phyloP scores from a whole-genome alignment of 2,329 filamentous ascomycete genomes.

The Septoria petroselini region DNA sequence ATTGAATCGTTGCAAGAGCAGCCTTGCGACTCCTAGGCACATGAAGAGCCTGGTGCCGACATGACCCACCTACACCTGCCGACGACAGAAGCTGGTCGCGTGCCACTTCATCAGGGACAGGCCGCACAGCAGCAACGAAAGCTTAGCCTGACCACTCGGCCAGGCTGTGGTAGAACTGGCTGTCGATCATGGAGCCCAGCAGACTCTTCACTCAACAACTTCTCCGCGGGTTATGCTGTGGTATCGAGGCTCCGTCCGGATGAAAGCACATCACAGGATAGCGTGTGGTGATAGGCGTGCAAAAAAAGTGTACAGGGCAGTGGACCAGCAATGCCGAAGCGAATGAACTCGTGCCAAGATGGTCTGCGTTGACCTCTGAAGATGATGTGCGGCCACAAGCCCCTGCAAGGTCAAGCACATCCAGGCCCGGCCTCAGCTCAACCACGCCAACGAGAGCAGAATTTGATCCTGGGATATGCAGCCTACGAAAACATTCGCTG shows the following conservation, averaged over 20 bases:
- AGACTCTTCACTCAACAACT: background rate
- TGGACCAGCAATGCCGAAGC: too few relatives aligned
- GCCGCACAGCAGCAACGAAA: background rate
- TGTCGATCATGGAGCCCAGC: background rate
- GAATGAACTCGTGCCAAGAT: too few relatives aligned
- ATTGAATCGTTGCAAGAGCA: too few relatives aligned
- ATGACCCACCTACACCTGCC: too few relatives aligned
- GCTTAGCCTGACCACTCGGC: background rate
- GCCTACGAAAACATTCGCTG: background rate
- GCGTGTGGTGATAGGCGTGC: too few relatives aligned
- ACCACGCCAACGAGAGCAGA: background rate
- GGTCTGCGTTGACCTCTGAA: too few relatives aligned
- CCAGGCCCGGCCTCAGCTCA: background rate
- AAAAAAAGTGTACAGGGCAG: too few relatives aligned
- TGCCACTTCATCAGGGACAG: background rate
- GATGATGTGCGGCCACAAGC: too few relatives aligned
- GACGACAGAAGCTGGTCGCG: constrained; percentile 6
- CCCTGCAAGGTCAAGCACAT: background rate
- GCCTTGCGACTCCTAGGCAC: too few relatives aligned
- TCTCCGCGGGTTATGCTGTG: background rate
- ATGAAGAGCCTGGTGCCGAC: too few relatives aligned
- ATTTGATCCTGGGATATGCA: constrained; percentile 4
- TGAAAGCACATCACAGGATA: too few relatives aligned
- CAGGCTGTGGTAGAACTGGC: background rate
- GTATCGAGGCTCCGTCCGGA: background rate